Evolutionary conservation across 2,329 filamentous ascomycete species (phyloP), one percentile per base, ranked within the genome.

Genomic region (Aspergillus neotritici): DNA sequence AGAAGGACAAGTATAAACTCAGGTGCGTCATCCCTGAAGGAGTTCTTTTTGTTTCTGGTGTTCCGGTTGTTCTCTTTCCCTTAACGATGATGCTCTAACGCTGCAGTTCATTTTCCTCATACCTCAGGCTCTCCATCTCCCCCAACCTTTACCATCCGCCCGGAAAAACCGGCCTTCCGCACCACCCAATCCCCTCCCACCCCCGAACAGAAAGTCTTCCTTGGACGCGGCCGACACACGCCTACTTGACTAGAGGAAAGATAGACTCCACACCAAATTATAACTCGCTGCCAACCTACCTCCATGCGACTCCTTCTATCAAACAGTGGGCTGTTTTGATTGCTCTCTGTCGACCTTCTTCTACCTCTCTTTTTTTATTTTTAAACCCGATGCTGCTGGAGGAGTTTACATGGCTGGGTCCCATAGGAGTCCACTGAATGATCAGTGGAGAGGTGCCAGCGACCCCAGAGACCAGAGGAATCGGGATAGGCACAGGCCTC

Each of bases 371-470:
- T 43, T 46, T 40, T 43, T 14, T 30, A 25, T 41, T 29, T 48
- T 49, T 40, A 43, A 56, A 48, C 57, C 65, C 61, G 62, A 73
- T 74, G 71, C 63, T 54, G 67, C 56, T 60, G 60, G 58, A 58
- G 52, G 51, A 54, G 56, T 58, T 61, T 67, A 68, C 65, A 74
- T 74, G 71, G 71, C 71, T 66, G 68, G 67, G 62, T 70, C 69
- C 61, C 67, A 63, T 64, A 66, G 64, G 65, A 72, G 68, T 66
- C 69, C 69, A 61, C 65, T 73, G 68, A 74, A 65, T 70, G 66
- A 73, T 61, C 63, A 72, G 64, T 71, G 71, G 70, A 72, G 66
- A 65, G 65, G 60, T 58, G 61, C 69, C 60, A 63, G 62, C 54
- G 65, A 71, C 50, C 56, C 55, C 47, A 60, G 61, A 58, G 62